These are phyloP conservation scores for Epichloe typhina DNA, from an alignment of 2,329 filamentous ascomycete genomes.

Conservation along the genomic window DNA sequence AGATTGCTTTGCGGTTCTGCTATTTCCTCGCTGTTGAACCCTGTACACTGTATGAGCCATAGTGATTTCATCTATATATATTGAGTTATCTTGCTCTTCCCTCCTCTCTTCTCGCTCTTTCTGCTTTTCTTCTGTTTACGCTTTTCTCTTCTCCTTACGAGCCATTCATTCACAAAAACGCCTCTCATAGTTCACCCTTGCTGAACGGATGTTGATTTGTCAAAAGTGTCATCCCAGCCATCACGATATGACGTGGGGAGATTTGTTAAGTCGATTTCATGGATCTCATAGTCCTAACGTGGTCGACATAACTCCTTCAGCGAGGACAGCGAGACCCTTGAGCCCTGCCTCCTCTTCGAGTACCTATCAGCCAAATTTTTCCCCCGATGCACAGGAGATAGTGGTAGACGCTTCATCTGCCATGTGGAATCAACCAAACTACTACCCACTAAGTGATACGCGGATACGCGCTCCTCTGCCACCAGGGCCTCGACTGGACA, in stretches of 20 bases:
- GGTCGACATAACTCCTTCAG: constrained; percentile 33
- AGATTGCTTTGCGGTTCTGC: neutral
- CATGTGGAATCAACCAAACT: constrained; percentile 22
- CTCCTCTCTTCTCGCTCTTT: neutral
- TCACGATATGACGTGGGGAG: constrained; percentile 48
- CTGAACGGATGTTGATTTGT: neutral
- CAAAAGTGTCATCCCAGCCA: constrained; percentile 44
- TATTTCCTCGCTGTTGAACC: too few species aligned
- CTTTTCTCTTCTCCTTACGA: too few species aligned
- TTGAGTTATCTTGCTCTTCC: neutral
- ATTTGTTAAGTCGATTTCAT: constrained; percentile 40
- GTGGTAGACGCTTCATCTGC: constrained; percentile 32
- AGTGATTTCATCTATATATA: neutral
- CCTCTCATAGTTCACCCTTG: constrained; percentile 5
- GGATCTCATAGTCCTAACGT: constrained; percentile 37
- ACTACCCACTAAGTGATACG: constrained; percentile 30
- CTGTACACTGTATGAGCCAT: too few species aligned
- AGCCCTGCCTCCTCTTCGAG: constrained; percentile 30
- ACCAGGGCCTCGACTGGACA: constrained; percentile 41
- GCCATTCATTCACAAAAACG: too few species aligned
- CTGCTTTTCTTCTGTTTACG: too few species aligned
- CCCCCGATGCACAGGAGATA: constrained; percentile 39
- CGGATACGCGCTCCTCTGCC: constrained; percentile 44
- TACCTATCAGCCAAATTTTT: constrained; percentile 25
- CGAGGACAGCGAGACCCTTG: constrained; percentile 31